Evolutionary conservation across 768 basidiomycete species (phyloP).

Genomic region (Lactarius hengduanensis): DNA sequence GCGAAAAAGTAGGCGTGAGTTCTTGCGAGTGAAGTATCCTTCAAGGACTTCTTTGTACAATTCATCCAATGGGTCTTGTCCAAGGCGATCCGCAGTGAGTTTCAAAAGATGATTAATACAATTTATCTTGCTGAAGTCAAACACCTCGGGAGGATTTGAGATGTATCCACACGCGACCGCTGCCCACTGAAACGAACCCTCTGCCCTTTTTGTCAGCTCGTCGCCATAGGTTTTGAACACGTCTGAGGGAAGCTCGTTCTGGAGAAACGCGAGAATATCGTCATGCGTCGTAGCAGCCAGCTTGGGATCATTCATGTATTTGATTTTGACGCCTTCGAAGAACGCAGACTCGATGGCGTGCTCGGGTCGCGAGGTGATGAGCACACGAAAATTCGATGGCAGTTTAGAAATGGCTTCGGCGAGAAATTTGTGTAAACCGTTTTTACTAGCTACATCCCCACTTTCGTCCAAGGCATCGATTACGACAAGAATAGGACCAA

Average conservation of each 20-base stretch:
- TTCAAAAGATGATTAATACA: no score
- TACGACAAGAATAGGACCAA: background rate
- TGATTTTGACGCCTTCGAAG: background rate
- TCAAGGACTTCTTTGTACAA: no score
- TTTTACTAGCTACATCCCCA: background rate
- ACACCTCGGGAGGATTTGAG: background rate
- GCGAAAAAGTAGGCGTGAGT: background rate
- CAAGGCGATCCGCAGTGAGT: background rate
- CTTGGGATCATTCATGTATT: background rate
- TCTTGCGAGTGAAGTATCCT: no score
- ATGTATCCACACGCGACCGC: background rate
- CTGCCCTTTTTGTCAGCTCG: background rate
- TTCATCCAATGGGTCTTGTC: background rate
- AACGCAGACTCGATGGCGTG: background rate
- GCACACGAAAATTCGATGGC: background rate
- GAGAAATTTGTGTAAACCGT: background rate
- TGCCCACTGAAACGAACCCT: background rate
- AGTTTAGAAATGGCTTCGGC: background rate
- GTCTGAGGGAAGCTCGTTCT: background rate
- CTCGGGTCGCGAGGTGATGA: background rate
- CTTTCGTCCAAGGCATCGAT: constrained; percentile 7
- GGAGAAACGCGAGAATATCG: background rate
- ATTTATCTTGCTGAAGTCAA: no score
- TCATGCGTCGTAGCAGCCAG: background rate
- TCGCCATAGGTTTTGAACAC: background rate